phyloP scores from a whole-genome alignment of 768 basidiomycete species.

The Favolaschia claudopus region DNA sequence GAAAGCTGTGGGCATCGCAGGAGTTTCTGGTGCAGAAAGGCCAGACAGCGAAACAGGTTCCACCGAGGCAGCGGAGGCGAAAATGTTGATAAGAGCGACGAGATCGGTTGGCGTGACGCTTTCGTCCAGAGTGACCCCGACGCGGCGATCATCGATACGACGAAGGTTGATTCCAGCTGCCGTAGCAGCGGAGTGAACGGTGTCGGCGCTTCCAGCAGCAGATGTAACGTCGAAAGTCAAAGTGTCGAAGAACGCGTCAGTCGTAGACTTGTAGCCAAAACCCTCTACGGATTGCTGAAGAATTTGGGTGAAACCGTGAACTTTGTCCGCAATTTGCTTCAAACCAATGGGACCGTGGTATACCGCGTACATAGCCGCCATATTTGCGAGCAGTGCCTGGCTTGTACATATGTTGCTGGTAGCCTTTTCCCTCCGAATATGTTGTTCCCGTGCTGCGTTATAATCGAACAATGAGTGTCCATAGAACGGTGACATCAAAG shows the following conservation, averaged over 20 bases:
- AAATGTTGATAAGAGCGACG: conserved; percentile 80
- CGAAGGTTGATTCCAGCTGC: conserved; percentile 85
- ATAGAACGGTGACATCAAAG: not conserved
- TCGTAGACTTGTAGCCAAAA: conserved; percentile 78
- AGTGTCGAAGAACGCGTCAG: conserved; percentile 90
- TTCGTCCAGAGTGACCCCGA: conserved; percentile 95
- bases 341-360: conserved; percentile 95
- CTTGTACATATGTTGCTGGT: conserved; percentile 99
- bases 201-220: conserved; percentile 59
- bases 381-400: conserved; percentile 97
- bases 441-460: conserved; percentile 86
- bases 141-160: conserved; percentile 70
- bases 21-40: conserved; percentile 49
- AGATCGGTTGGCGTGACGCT: conserved; percentile 81
- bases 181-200: conserved; percentile 74
- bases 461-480: not conserved
- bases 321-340: conserved; percentile 83
- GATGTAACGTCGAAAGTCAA: conserved; percentile 78
- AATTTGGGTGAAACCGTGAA: conserved; percentile 87
- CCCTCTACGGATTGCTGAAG: conserved; percentile 71
- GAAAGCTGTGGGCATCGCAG: conserved; percentile 63
- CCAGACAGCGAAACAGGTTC: conserved; percentile 54
- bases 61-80: conserved; percentile 69
- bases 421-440: conserved; percentile 97
- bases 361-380: conserved; percentile 98